phyloP scores from a whole-genome alignment of 1,139 yeast species.

The Candida tetrigidarum region DNA sequence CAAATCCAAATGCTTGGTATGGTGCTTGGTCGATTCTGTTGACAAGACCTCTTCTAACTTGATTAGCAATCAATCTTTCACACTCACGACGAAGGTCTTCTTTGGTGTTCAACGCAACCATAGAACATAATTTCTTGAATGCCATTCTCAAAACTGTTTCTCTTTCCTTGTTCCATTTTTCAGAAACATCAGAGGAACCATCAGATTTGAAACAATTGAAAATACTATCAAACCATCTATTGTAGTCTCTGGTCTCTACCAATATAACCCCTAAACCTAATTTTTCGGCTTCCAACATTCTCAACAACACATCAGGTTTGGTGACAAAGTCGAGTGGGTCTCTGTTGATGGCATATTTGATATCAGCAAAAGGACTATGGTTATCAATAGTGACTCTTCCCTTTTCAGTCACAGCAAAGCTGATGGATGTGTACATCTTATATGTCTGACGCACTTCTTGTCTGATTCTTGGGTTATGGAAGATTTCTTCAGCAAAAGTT shows the following conservation, averaged over 20 bases:
- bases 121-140: conserved; percentile 66
- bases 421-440: conserved; percentile 68
- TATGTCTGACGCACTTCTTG: conserved; percentile 73
- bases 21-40: conserved; percentile 91
- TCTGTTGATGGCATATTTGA: conserved; percentile 88
- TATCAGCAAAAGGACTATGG: conserved; percentile 82
- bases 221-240: conserved; percentile 49
- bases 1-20: conserved; percentile 76
- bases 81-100: conserved; percentile 83
- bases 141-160: conserved; percentile 68
- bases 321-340: conserved; percentile 72
- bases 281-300: conserved; percentile 91
- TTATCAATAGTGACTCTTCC: conserved; percentile 83
- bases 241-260: conserved; percentile 48
- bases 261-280: conserved; percentile 57
- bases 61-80: conserved; percentile 68
- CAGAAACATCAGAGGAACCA: conserved; percentile 80
- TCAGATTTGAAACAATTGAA: conserved; percentile 74
- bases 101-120: conserved; percentile 76
- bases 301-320: conserved; percentile 79
- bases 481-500: conserved; percentile 78
- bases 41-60: conserved; percentile 71
- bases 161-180: conserved; percentile 83
- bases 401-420: conserved; percentile 82
- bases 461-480: conserved; percentile 82